Base-by-base conservation (phyloP, 106 monocot species). In the Phalaenopsis equestris region DNA sequence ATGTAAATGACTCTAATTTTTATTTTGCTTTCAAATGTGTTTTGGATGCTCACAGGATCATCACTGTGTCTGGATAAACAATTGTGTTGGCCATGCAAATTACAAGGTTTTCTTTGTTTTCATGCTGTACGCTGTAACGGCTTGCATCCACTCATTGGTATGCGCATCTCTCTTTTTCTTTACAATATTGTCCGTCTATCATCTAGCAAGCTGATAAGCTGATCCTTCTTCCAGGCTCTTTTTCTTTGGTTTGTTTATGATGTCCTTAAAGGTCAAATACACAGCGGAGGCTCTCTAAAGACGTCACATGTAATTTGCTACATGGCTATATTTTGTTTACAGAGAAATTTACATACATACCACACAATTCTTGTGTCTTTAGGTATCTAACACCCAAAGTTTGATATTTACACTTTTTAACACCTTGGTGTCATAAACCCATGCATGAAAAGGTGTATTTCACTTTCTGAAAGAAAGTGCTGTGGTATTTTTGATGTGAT, bases 11-110 rank as follows among this genome's bases (percentile, higher is more conserved):
- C 30, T 30, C 30, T 30, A 30, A 30, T 30, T 30, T 30, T 30
- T 76, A 76, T 49, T 76, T 12, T 48, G 1, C 30, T 49, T 15
- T 76, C 49, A 76, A 75, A 48, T 12, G 42, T 5, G 24, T 8
- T 76, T 49, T 49, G 24, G 23, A 70, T 83, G 14, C 30, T 30
- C 83, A 76, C 95, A 99, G 95, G 99, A 99, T 83, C 99, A 99
- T 84, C 99, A 99, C 75, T 99, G 99, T 83, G 84, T 93, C 41
- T 99, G 99, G 99, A 99, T 99, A 84, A 99, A 99, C 81, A 99
- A 99, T 81, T 99, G 99, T 80, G 99, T 99, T 15, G 99, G 99
- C 14, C 95, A 95, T 91, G 86, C 88, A 78, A 99, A 99, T 85
- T 99, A 99, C 84, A 99, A 99, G 78, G 84, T 86, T 48, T 99